Percentiles rank a stretch among this genome's conserved stretches.
These are phyloP conservation scores for Candida nanaspora DNA, from an alignment of 805 yeast species.

Conservation along the genomic window DNA sequence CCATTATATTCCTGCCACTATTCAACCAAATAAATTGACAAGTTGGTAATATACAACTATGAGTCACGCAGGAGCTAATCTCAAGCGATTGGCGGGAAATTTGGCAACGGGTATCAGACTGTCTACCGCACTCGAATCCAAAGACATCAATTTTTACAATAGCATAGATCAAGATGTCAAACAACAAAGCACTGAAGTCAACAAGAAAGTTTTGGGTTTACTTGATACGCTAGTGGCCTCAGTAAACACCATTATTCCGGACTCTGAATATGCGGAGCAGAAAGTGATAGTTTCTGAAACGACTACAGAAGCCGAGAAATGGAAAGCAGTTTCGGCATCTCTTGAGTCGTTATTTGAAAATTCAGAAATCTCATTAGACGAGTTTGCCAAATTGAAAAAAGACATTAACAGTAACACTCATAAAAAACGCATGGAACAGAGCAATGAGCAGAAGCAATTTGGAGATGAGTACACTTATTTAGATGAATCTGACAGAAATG, in stretches of 20 bases:
- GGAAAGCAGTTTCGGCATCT: conserved; percentile 57
- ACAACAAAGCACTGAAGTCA: conserved; percentile 30
- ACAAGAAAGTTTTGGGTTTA: conserved; percentile 35
- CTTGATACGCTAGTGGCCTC: conserved; percentile 36
- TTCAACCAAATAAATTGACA: not conserved
- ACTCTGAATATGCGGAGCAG: conserved; percentile 19
- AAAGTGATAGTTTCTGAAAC: conserved; percentile 20
- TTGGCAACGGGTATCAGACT: conserved; percentile 56
- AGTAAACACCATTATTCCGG: conserved; percentile 14
- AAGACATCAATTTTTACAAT: conserved; percentile 72
- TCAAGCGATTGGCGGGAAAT: conserved; percentile 29
- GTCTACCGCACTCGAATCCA: conserved; percentile 63
- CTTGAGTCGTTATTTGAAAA: conserved; percentile 72
- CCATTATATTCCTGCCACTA: not conserved
- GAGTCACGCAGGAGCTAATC: not conserved
- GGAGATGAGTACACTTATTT: conserved; percentile 35
- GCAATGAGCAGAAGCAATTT: not conserved
- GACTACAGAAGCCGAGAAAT: conserved; percentile 34
- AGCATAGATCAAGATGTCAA: conserved; percentile 50
- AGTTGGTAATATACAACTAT: not conserved
- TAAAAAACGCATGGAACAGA: too few species aligned
- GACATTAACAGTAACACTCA: too few species aligned
- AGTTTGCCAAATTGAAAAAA: conserved; percentile 19
- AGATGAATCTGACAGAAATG: conserved; percentile 42
- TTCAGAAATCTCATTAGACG: conserved; percentile 63